Evolutionary conservation across 148 eudicot genomes (phyloP).

Genomic region (Camellia granthamiana): DNA sequence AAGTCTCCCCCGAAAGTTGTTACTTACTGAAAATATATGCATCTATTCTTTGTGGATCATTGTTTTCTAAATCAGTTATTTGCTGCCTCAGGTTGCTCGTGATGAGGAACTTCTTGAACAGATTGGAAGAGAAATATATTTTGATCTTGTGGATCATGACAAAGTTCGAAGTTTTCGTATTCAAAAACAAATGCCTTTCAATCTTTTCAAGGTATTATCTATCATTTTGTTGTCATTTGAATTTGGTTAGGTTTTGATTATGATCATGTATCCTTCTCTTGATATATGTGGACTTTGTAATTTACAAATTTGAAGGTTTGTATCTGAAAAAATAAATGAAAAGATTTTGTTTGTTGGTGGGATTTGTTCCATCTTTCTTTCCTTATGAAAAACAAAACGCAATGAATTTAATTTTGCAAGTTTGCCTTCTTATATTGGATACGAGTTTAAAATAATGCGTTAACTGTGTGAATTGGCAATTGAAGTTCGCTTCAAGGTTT

Average conservation of each 20-base stretch:
- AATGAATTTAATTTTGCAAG: background rate
- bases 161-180: conserved; percentile 71
- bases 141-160: conserved; percentile 93
- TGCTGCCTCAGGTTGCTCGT: conserved; percentile 60
- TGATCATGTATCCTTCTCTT: background rate
- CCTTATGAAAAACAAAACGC: background rate
- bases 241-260: background rate
- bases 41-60: background rate
- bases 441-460: background rate
- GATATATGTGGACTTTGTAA: background rate
- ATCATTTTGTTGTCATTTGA: background rate
- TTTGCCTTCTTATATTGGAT: conserved; percentile 1
- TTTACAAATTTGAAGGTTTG: background rate
- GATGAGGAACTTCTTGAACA: conserved; percentile 73
- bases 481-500: background rate
- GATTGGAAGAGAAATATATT: conserved; percentile 71
- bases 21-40: too few relatives aligned
- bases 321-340: background rate
- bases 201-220: conserved; percentile 62
- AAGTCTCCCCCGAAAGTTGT: background rate
- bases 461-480: background rate
- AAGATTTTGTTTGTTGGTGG: background rate
- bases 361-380: background rate
- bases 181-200: conserved; percentile 72
- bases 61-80: background rate